Evolutionary conservation across 129 eudicot species (phyloP), one percentile per base, ranked within the genome.

Genomic region (Lonicera japonica): DNA sequence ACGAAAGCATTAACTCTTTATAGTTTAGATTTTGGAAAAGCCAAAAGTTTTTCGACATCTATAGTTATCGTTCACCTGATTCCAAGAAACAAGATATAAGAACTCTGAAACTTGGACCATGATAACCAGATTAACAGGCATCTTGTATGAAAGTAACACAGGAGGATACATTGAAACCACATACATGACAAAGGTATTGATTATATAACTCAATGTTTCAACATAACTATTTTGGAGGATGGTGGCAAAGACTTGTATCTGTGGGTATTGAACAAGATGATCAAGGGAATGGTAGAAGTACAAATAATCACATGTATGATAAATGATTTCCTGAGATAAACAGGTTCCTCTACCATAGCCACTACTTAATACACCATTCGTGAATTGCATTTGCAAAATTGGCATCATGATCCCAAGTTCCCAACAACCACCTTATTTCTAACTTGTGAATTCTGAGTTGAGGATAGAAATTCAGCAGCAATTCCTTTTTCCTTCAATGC

Each of bases 381-480:
- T 25, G 61, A 21, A 17, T 38, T 5, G 6, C 43, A 38, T 38
- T 38, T 38, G 43, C 43, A 38, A 5, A 55, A 66, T 16, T 3
- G 11, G 38, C 36, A 50, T 50, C 39, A 15, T 13, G 65, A 61
- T 3, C 38, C 52, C 25, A n/a, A n/a, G n/a, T n/a, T 29, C 36
- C 2, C 6, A 46, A 65, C 48, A 46, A 50, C 64, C 65, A 92
- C 98, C 88, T 84, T 85, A 65, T 82, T 84, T 73, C 79, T 92
- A 65, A 77, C 91, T 80, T 80, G 80, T 3, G 83, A 70, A 50
- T 91, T 70, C 65, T 84, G 98, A 66, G 89, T 80, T 66, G 98
- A 92, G 21, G 98, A 92, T 41, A 92, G 82, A 88, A 75, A 87
- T 74, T 87, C 98, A 34, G 96, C 98, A 67, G 88, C 86, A 51